Evolutionary conservation across 345 rosid genomes (phyloP).

Genomic region (Viola odorata): DNA sequence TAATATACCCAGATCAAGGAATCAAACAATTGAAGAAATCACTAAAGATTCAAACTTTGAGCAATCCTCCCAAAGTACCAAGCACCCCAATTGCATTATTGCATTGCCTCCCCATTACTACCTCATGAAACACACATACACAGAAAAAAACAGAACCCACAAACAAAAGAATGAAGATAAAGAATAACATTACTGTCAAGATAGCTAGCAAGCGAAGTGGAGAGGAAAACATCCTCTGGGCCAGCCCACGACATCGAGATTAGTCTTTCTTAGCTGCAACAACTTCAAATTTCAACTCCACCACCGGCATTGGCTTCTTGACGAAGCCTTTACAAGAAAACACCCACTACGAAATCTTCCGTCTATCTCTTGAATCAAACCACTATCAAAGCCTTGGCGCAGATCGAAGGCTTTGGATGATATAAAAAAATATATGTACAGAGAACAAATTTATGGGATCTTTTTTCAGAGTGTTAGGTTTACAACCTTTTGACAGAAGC

Average conservation of each 20-base stretch:
- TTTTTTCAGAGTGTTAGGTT: background rate
- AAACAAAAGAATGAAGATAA: background rate
- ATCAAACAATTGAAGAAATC: background rate
- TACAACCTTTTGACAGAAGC: background rate
- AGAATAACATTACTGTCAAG: slow-evolving; percentile 19
- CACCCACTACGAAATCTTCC: no score
- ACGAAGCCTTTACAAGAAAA: background rate
- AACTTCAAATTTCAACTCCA: slow-evolving; percentile 23
- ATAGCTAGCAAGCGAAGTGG: slow-evolving; percentile 28
- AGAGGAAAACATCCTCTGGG: slow-evolving; percentile 21
- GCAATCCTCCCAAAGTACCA: background rate
- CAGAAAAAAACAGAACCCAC: background rate
- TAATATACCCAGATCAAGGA: background rate
- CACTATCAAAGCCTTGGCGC: no score
- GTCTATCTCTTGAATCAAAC: no score
- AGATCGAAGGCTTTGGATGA: no score
- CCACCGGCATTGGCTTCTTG: slow-evolving; percentile 37
- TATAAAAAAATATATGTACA: no score
- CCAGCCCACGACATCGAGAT: slow-evolving; percentile 28
- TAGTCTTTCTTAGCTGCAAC: slow-evolving; percentile 36
- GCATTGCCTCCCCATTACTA: background rate
- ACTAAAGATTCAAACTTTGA: background rate
- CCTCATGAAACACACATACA: background rate
- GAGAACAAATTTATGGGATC: background rate
- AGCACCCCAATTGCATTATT: no score